phyloP scores from a whole-genome alignment of 805 yeast genomes.

The Candida sanyiensis region DNA sequence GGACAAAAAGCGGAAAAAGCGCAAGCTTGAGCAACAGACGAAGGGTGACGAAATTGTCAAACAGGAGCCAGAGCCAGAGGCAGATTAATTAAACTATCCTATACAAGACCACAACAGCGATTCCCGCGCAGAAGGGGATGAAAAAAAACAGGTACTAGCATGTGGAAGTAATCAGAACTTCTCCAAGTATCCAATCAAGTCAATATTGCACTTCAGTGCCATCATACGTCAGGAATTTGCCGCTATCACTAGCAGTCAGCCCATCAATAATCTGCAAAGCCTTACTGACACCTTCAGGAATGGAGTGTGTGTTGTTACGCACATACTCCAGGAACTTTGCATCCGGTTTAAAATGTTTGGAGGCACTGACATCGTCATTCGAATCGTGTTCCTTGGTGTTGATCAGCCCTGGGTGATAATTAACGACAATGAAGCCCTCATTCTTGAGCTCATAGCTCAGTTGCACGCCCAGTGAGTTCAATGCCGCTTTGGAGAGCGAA shows the following conservation, averaged over 20 bases:
- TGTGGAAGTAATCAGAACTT: too few species aligned
- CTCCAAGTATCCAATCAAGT: too few species aligned
- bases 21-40: background rate
- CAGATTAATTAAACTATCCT: too few species aligned
- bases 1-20: background rate
- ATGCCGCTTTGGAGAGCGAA: slow-evolving; percentile 34
- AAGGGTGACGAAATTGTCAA: too few species aligned
- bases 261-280: slow-evolving; percentile 16
- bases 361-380: slow-evolving; percentile 12
- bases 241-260: slow-evolving; percentile 14
- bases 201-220: slow-evolving; percentile 16
- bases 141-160: background rate
- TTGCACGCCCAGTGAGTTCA: slow-evolving; percentile 26
- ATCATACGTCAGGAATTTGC: slow-evolving; percentile 19
- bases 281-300: slow-evolving; percentile 16
- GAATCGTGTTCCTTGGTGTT: slow-evolving; percentile 11
- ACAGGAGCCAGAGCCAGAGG: background rate
- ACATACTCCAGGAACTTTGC: slow-evolving; percentile 11
- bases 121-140: slow-evolving; percentile 4
- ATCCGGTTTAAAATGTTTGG: slow-evolving; percentile 14
- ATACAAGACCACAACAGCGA: too few species aligned
- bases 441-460: slow-evolving; percentile 24
- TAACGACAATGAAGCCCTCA: slow-evolving; percentile 26
- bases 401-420: slow-evolving; percentile 28
- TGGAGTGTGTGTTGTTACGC: slow-evolving; percentile 8